A percentile compares a stretch with the other conserved stretches of the same genome.
Conservation (phyloP, 2,329 filamentous ascomycete species). For the Niveomyces coronatus region DNA sequence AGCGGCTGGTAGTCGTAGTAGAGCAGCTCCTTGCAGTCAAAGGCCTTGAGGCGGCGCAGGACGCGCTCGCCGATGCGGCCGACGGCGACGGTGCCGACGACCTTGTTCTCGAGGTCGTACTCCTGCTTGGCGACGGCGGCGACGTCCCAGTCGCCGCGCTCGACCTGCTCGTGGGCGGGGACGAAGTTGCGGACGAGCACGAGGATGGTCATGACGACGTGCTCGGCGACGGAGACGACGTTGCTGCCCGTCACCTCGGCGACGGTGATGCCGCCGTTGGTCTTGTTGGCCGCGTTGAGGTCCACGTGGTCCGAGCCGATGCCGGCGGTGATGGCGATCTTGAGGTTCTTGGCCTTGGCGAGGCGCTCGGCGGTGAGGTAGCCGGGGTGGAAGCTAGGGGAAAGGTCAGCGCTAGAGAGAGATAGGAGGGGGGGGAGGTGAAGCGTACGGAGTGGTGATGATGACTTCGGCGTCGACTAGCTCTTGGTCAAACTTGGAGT, state of each 20-base stretch:
- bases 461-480: slow-evolving; percentile 95
- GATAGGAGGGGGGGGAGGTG: not conserved
- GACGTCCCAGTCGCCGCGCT: slow-evolving; percentile 86
- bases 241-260: slow-evolving; percentile 97
- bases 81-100: slow-evolving; percentile 93
- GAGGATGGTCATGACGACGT: slow-evolving; percentile 99
- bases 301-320: slow-evolving; percentile 98
- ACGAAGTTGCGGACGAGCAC: slow-evolving; percentile 96
- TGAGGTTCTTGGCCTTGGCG: slow-evolving; percentile 97
- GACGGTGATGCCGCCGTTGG: slow-evolving; percentile 94
- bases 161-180: slow-evolving; percentile 89
- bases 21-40: slow-evolving; percentile 98
- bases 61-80: slow-evolving; percentile 98
- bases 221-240: slow-evolving; percentile 96
- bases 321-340: slow-evolving; percentile 92
- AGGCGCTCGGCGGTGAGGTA: slow-evolving; percentile 96
- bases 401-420: not conserved
- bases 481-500: slow-evolving; percentile 90
- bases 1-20: slow-evolving; percentile 99
- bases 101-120: slow-evolving; percentile 94
- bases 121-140: slow-evolving; percentile 96
- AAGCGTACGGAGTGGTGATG: slow-evolving; percentile 84
- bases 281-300: slow-evolving; percentile 92
- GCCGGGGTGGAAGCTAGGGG: slow-evolving; percentile 80
- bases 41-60: slow-evolving; percentile 86